phyloP scores from a whole-genome alignment of 768 basidiomycete genomes.

The Lentinula detonsa region DNA sequence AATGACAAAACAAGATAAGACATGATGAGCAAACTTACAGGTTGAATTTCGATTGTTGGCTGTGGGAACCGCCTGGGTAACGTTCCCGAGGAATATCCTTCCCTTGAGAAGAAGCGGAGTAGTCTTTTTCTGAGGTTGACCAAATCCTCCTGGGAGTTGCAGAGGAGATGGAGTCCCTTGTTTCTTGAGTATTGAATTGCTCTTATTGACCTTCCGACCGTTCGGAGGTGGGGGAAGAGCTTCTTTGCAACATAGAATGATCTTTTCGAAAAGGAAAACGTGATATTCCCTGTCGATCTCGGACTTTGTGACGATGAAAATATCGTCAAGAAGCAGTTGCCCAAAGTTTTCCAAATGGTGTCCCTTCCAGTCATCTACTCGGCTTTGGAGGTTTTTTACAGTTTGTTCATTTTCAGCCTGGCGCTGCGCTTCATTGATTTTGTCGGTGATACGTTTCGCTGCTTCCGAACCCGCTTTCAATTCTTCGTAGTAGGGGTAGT shows the following conservation, averaged over 20 bases:
- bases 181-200: slow-evolving; percentile 86
- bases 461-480: slow-evolving; percentile 79
- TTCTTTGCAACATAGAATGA: slow-evolving; percentile 98
- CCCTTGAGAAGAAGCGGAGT: slow-evolving; percentile 89
- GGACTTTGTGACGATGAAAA: slow-evolving; percentile 93
- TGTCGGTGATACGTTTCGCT: slow-evolving; percentile 89
- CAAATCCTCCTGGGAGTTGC: slow-evolving; percentile 34
- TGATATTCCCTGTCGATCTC: slow-evolving; percentile 97
- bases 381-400: slow-evolving; percentile 74
- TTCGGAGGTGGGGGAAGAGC: slow-evolving; percentile 52
- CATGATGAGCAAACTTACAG: slow-evolving; percentile 38
- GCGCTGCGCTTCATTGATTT: slow-evolving; percentile 93
- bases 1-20: neutral
- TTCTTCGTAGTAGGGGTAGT: slow-evolving; percentile 73
- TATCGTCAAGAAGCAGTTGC: slow-evolving; percentile 88
- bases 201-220: slow-evolving; percentile 73
- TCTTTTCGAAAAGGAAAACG: slow-evolving; percentile 98
- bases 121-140: slow-evolving; percentile 63
- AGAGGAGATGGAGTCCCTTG: slow-evolving; percentile 46
- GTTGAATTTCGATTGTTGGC: slow-evolving; percentile 45
- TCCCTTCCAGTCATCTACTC: slow-evolving; percentile 99
- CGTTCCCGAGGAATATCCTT: slow-evolving; percentile 94
- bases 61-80: slow-evolving; percentile 70
- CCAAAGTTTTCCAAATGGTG: slow-evolving; percentile 95
- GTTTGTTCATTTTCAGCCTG: slow-evolving; percentile 89